Evolutionary conservation across 2,329 filamentous ascomycete species (phyloP).

Genomic region (Fonsecaea nubica): DNA sequence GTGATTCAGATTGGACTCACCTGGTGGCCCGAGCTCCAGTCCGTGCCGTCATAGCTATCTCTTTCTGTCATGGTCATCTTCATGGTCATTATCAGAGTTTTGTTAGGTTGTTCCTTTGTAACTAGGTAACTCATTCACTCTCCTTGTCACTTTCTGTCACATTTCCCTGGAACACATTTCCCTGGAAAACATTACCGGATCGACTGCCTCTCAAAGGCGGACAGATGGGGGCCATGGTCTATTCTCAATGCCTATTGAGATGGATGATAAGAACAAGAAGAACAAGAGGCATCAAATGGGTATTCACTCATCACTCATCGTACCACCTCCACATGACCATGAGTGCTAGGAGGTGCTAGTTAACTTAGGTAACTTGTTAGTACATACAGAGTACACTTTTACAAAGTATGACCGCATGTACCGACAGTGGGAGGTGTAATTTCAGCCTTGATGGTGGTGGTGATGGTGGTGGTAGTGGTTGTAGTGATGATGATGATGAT

Average conservation of each 20-base stretch:
- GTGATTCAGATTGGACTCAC: neutral
- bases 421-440: constrained; percentile 16
- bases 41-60: neutral
- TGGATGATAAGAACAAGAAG: no score
- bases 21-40: neutral
- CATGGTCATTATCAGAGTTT: neutral
- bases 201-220: no score
- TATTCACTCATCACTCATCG: neutral
- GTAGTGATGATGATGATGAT: no score
- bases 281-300: no score
- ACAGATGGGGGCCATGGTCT: no score
- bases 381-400: neutral
- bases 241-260: no score
- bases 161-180: neutral
- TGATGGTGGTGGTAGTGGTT: neutral
- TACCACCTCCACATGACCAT: neutral
- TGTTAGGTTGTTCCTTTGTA: neutral
- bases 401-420: neutral
- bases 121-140: neutral
- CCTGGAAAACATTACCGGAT: neutral
- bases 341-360: no score
- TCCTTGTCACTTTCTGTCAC: neutral
- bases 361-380: no score
- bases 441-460: constrained; percentile 10
- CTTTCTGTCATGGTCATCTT: neutral